phyloP scores from a whole-genome alignment of 2,329 filamentous ascomycete genomes.

The Fusarium cicatricum region DNA sequence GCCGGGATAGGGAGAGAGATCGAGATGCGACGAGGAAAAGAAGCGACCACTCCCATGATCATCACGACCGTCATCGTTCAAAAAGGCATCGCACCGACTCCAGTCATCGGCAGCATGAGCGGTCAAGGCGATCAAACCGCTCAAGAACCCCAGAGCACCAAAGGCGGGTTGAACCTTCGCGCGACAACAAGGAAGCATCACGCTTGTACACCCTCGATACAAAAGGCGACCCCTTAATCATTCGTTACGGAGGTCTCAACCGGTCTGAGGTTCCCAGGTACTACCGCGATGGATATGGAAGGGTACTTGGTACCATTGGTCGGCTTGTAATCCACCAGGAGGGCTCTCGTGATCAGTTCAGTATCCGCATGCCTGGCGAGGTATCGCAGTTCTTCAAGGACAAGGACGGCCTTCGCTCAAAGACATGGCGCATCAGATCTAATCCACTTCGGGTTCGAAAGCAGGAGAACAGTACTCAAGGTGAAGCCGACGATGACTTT shows the following conservation, averaged over 20 bases:
- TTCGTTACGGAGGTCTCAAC: constrained; percentile 77
- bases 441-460: constrained; percentile 52
- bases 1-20: constrained; percentile 32
- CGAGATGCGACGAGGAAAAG: constrained; percentile 32
- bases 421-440: constrained; percentile 48
- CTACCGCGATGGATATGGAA: constrained; percentile 71
- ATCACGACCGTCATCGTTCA: constrained; percentile 26
- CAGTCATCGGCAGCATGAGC: constrained; percentile 21
- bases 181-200: constrained; percentile 27
- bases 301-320: constrained; percentile 71
- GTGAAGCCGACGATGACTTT: constrained; percentile 54
- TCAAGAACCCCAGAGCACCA: constrained; percentile 16
- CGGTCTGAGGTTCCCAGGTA: constrained; percentile 77
- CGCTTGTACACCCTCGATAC: constrained; percentile 70
- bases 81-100: constrained; percentile 29
- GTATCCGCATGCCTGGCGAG: constrained; percentile 56
- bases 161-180: constrained; percentile 3
- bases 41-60: constrained; percentile 26
- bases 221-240: constrained; percentile 78
- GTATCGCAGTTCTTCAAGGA: constrained; percentile 45
- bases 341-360: constrained; percentile 64
- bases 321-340: constrained; percentile 73
- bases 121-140: constrained; percentile 1
- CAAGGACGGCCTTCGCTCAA: constrained; percentile 58
- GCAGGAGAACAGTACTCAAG: constrained; percentile 33